Conservation (phyloP, 2,329 filamentous ascomycete genomes). For the Fusarium proliferatum region DNA sequence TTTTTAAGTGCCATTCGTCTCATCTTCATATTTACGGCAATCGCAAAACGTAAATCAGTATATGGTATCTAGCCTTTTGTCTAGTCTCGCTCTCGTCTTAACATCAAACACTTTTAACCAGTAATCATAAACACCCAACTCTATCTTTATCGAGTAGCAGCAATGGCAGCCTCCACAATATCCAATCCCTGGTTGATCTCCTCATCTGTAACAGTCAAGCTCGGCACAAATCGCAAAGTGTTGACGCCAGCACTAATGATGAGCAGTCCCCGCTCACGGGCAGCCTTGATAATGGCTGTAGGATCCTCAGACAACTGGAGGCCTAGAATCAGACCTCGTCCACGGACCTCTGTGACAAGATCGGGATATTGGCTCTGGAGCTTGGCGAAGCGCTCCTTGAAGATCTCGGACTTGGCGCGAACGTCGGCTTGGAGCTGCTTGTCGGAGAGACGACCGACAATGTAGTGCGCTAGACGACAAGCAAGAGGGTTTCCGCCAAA, state of each 20-base stretch:
- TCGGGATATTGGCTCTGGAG: slow-evolving; percentile 68
- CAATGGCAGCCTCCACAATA: slow-evolving; percentile 77
- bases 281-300: slow-evolving; percentile 80
- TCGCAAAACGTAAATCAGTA: slow-evolving; percentile 17
- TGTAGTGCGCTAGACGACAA: slow-evolving; percentile 85
- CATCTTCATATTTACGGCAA: neutral
- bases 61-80: slow-evolving; percentile 34
- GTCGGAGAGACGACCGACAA: slow-evolving; percentile 81
- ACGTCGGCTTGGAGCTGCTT: slow-evolving; percentile 77
- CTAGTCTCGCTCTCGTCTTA: slow-evolving; percentile 26
- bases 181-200: slow-evolving; percentile 83
- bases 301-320: slow-evolving; percentile 83
- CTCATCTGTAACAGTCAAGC: slow-evolving; percentile 80
- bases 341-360: slow-evolving; percentile 81
- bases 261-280: slow-evolving; percentile 85
- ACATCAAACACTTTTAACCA: slow-evolving; percentile 13
- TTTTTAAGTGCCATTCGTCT: neutral
- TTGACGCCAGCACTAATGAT: slow-evolving; percentile 95
- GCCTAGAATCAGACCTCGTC: slow-evolving; percentile 86
- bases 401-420: slow-evolving; percentile 68
- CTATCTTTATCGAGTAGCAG: slow-evolving; percentile 51
- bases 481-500: slow-evolving; percentile 94
- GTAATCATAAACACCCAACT: neutral
- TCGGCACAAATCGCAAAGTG: slow-evolving; percentile 91
- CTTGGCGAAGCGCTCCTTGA: slow-evolving; percentile 60